Conservation (phyloP, 306 rosid species). For the Styphnolobium japonicum region DNA sequence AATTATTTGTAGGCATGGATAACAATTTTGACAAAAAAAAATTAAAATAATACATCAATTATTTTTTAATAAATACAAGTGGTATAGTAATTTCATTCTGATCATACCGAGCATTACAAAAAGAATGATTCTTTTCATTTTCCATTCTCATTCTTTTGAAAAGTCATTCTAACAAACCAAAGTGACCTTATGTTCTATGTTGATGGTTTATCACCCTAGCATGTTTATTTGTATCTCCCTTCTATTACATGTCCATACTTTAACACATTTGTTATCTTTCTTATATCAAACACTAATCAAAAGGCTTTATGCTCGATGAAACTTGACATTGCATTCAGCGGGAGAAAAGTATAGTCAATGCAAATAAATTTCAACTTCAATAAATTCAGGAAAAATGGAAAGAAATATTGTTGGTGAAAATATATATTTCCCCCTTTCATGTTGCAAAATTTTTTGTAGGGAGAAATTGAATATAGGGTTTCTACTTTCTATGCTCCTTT, state of each 20-base stretch:
- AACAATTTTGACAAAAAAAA: too few species aligned
- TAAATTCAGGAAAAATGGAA: too few species aligned
- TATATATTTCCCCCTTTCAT: too few species aligned
- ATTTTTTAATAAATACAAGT: too few species aligned
- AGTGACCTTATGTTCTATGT: too few species aligned
- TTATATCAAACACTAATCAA: neutral
- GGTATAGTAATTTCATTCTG: neutral
- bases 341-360: neutral
- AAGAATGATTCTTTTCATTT: neutral
- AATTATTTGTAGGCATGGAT: too few species aligned
- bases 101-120: neutral
- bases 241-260: too few species aligned
- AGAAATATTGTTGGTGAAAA: too few species aligned
- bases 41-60: too few species aligned
- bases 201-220: neutral
- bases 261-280: neutral
- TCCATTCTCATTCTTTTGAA: neutral
- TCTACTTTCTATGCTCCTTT: neutral
- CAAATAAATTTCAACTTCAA: too few species aligned
- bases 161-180: neutral
- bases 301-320: neutral
- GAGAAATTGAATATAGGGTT: neutral
- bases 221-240: neutral
- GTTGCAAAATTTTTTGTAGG: too few species aligned
- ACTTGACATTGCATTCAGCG: neutral